These are phyloP conservation scores for Davidsoniella australis DNA, from an alignment of 2,329 filamentous ascomycete species.

Conservation along the genomic window DNA sequence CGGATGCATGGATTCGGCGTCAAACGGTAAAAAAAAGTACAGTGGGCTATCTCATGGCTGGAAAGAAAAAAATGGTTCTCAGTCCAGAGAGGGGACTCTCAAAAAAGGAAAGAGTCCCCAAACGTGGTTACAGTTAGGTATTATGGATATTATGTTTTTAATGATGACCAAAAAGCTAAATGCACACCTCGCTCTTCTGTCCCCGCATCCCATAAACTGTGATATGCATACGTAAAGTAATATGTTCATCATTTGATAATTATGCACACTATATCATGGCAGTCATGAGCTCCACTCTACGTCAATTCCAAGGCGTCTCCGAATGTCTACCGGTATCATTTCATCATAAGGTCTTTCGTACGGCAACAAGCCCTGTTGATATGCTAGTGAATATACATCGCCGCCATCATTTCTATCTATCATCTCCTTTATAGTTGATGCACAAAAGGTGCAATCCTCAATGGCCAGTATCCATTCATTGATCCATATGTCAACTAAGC, in stretches of 20 bases:
- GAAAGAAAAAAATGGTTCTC: slow-evolving; percentile 9
- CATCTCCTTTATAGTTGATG: slow-evolving; percentile 28
- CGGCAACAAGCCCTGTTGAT: background rate
- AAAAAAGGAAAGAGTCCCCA: slow-evolving; percentile 3
- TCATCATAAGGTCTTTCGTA: slow-evolving; percentile 1
- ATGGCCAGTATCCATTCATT: slow-evolving; percentile 36
- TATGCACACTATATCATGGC: background rate
- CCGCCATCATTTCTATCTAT: slow-evolving; percentile 20
- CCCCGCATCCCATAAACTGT: background rate
- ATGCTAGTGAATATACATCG: too few relatives aligned
- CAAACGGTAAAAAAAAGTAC: slow-evolving; percentile 11
- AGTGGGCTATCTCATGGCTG: slow-evolving; percentile 7
- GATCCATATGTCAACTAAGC: slow-evolving; percentile 28
- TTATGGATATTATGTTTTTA: slow-evolving; percentile 8
- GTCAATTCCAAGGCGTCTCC: background rate
- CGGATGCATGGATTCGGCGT: slow-evolving; percentile 9
- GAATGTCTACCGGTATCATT: background rate
- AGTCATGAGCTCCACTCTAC: background rate
- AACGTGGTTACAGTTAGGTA: slow-evolving; percentile 4
- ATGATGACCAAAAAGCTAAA: slow-evolving; percentile 8
- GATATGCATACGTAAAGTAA: background rate
- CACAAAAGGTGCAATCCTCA: slow-evolving; percentile 39
- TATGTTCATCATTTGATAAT: background rate
- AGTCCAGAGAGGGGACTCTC: slow-evolving; percentile 7
- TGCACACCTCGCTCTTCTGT: background rate